These are phyloP conservation scores for Prunus davidiana DNA, from an alignment of 306 rosid genomes.

Conservation along the genomic window DNA sequence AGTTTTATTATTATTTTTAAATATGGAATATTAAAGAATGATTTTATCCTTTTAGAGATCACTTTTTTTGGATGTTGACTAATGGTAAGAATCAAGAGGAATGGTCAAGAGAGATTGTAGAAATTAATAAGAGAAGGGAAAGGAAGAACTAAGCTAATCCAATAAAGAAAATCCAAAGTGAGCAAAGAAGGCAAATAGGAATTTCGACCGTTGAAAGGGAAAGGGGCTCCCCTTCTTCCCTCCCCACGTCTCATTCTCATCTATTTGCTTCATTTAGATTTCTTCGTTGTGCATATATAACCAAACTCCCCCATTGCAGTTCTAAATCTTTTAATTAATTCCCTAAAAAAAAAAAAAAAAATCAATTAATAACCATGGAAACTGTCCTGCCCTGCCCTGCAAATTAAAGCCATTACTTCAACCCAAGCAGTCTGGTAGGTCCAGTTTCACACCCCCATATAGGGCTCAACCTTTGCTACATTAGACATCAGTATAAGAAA, in stretches of 20 bases:
- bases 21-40: not conserved
- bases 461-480: not conserved
- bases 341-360: not conserved
- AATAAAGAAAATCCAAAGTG: not conserved
- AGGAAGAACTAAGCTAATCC: not conserved
- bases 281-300: not conserved
- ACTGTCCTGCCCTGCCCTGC: not conserved
- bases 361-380: not conserved
- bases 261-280: constrained; percentile 9
- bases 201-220: constrained; percentile 7
- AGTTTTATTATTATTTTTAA: too few species aligned
- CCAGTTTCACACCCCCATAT: not conserved
- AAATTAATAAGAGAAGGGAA: not conserved
- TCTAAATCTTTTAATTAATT: not conserved
- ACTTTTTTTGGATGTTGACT: not conserved
- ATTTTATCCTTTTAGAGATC: not conserved
- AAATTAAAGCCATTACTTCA: not conserved
- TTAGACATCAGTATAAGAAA: not conserved
- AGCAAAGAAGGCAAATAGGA: constrained; percentile 11
- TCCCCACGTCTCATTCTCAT: constrained; percentile 29
- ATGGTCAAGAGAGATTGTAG: not conserved
- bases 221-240: constrained; percentile 29
- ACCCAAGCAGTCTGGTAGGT: not conserved
- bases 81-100: not conserved
- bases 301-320: not conserved